Conservation (phyloP, 805 yeast genomes). For the Hanseniaspora taiwanica region DNA sequence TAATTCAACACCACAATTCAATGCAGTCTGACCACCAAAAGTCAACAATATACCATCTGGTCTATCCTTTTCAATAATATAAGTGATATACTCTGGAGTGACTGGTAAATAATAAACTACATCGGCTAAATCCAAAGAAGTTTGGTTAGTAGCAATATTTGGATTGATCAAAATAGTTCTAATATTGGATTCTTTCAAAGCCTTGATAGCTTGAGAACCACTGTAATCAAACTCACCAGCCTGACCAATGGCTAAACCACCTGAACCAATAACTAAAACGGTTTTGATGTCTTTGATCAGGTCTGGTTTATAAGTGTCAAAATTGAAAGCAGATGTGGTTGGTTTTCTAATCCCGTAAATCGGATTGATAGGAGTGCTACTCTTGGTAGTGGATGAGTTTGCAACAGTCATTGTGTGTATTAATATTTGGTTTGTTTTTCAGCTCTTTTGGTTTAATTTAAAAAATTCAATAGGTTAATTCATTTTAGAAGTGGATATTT, state of each 20-base stretch:
- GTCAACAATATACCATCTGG: slow-evolving; percentile 97
- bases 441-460: not conserved
- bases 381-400: not conserved
- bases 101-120: slow-evolving; percentile 98
- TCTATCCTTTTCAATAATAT: slow-evolving; percentile 85
- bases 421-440: not conserved
- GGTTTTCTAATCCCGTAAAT: slow-evolving; percentile 19
- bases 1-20: slow-evolving; percentile 87
- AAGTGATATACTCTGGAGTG: slow-evolving; percentile 88
- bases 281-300: slow-evolving; percentile 20
- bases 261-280: slow-evolving; percentile 89
- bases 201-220: slow-evolving; percentile 98
- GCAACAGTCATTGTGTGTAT: not conserved
- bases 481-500: no score
- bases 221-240: slow-evolving; percentile 99
- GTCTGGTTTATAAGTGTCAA: slow-evolving; percentile 19
- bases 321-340: slow-evolving; percentile 20
- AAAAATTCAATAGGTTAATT: no score
- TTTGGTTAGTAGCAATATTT: slow-evolving; percentile 95
- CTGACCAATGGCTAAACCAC: slow-evolving; percentile 97
- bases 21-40: slow-evolving; percentile 98
- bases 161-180: slow-evolving; percentile 94
- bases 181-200: slow-evolving; percentile 94
- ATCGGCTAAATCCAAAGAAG: slow-evolving; percentile 95
- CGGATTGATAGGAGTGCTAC: slow-evolving; percentile 6